Percentiles rank a stretch among this genome's conserved stretches.
These are phyloP conservation scores for Neonothopanus nambi DNA, from an alignment of 1,284 basidiomycete species.

Conservation along the genomic window DNA sequence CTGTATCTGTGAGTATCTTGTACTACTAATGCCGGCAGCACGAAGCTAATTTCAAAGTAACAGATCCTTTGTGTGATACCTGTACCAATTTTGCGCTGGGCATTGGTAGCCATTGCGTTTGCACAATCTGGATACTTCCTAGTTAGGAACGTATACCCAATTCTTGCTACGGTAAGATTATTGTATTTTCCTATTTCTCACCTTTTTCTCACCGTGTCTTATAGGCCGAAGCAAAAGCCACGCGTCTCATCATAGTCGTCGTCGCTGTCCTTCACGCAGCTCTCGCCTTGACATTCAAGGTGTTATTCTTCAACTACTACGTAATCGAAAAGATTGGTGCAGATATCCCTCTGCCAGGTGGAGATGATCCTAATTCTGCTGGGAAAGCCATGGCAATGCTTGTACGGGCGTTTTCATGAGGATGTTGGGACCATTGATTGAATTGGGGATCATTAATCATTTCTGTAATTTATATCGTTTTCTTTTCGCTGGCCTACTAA, in stretches of 20 bases:
- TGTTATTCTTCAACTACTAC: conserved; percentile 87
- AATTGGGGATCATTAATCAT: no score
- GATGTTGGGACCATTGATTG: background rate
- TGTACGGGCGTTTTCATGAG: conserved; percentile 1
- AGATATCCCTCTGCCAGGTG: conserved; percentile 39
- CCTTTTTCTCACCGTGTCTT: conserved; percentile 3
- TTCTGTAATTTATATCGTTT: no score
- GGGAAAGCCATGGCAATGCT: conserved; percentile 1
- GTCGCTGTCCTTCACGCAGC: conserved; percentile 71
- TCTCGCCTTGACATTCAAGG: conserved; percentile 81
- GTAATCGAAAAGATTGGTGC: conserved; percentile 55
- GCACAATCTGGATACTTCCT: conserved; percentile 83
- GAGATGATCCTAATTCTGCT: conserved; percentile 12
- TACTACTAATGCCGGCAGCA: background rate
- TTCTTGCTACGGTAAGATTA: conserved; percentile 75
- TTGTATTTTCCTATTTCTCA: background rate
- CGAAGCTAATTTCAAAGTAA: background rate
- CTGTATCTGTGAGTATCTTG: conserved; percentile 63
- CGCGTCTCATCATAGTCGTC: conserved; percentile 75
- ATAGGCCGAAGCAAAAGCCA: conserved; percentile 84
- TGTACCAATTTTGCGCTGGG: conserved; percentile 78
- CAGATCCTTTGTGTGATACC: conserved; percentile 85
- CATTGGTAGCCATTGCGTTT: conserved; percentile 71
- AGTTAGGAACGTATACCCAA: conserved; percentile 82
- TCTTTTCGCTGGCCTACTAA: no score